phyloP scores from a whole-genome alignment of 2,329 filamentous ascomycete genomes.

The Trichoderma semiorbis region DNA sequence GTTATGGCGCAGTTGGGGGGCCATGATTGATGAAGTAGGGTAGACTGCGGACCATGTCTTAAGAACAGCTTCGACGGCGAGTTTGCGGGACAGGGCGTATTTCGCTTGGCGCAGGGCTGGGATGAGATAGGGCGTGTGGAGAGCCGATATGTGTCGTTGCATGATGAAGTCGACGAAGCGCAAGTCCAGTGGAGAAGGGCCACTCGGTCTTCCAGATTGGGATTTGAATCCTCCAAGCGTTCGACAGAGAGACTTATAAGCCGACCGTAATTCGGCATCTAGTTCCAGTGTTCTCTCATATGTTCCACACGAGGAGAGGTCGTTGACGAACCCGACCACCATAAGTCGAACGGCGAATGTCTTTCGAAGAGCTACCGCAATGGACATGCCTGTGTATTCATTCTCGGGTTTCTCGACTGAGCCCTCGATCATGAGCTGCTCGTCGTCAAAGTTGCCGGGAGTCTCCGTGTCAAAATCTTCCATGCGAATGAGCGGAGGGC shows the following conservation, averaged over 20 bases:
- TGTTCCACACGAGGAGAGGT: slow-evolving; percentile 33
- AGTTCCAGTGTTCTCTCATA: slow-evolving; percentile 46
- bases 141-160: slow-evolving; percentile 50
- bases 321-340: slow-evolving; percentile 43
- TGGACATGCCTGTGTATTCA: slow-evolving; percentile 40
- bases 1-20: not conserved
- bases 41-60: slow-evolving; percentile 43
- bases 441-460: slow-evolving; percentile 50
- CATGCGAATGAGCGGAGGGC: slow-evolving; percentile 42
- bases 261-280: slow-evolving; percentile 39
- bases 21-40: slow-evolving; percentile 23
- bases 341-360: slow-evolving; percentile 43
- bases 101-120: slow-evolving; percentile 38
- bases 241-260: slow-evolving; percentile 41
- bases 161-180: slow-evolving; percentile 49
- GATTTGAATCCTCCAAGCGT: slow-evolving; percentile 29
- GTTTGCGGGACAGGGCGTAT: slow-evolving; percentile 50
- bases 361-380: slow-evolving; percentile 40
- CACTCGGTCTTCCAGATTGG: slow-evolving; percentile 19
- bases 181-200: slow-evolving; percentile 37
- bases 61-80: slow-evolving; percentile 45
- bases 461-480: slow-evolving; percentile 47
- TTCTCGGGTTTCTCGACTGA: slow-evolving; percentile 32
- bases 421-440: slow-evolving; percentile 37
- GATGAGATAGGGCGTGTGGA: slow-evolving; percentile 53